Evolutionary conservation across 768 basidiomycete species (phyloP), one percentile per base, ranked within the genome.

Genomic region (Russula sp.): DNA sequence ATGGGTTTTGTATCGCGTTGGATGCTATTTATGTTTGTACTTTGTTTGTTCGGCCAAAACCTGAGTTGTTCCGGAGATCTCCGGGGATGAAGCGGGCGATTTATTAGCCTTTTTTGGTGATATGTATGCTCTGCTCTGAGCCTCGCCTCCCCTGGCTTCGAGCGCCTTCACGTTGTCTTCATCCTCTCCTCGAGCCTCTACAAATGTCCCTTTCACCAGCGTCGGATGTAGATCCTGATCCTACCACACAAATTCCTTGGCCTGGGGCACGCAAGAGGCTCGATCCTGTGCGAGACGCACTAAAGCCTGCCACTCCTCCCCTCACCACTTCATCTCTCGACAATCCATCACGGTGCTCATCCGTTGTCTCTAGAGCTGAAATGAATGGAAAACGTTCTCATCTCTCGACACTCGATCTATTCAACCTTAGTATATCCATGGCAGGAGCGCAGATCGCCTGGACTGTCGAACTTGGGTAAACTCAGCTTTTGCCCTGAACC

Each of bases 361-460:
- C 42, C 14, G 35, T 60, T 50, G 66, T 67, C 36, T 52, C 56
- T 18, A 57, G 66, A 65, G 59, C 69, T 65, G 67, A 46, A 73
- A 65, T 5, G 65, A 81, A 54, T 72, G 79, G 61, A 38, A 61
- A 63, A 42, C 68, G 70, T 42, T 72, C 74, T 57, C 72, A 73
- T 51, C 70, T 71, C 64, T 71, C 75, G 35, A 74, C 73, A 0
- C 65, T 70, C 49, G 74, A 76, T 41, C 81, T 93, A 60, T 80
- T 92, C 68, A 88, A 88, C 2, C 77, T 93, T 67, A 90, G 87
- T 62, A 82, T 97, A 63, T 91, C 93, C 8, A 95, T 98, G 90
- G 93, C 85, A 47, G 96, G 96, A 16, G 91, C 90, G 7, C 91
- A 97, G 75, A 86, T 98, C 29, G 88, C 92, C 1, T 98, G 95